phyloP scores from a whole-genome alignment of 2,329 filamentous ascomycete species.

The Stemphylium lycopersici region DNA sequence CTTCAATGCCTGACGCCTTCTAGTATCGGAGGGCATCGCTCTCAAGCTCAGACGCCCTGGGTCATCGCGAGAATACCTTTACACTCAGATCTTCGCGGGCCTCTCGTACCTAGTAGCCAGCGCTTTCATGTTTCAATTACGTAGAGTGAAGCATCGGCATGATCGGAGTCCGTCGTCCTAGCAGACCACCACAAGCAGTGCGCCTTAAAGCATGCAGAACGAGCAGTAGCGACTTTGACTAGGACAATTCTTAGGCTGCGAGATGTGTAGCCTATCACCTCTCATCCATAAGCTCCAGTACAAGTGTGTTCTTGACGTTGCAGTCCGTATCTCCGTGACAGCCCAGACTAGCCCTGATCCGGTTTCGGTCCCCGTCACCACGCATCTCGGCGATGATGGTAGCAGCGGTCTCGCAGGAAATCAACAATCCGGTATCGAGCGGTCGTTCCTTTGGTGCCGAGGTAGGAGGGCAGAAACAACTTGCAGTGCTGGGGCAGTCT shows the following conservation, averaged over 20 bases:
- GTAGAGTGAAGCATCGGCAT: slow-evolving; percentile 12
- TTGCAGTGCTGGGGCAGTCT: slow-evolving; percentile 22
- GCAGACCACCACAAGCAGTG: background rate
- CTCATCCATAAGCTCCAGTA: slow-evolving; percentile 36
- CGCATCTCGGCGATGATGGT: slow-evolving; percentile 38
- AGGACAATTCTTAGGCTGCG: too few relatives aligned
- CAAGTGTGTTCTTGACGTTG: slow-evolving; percentile 30
- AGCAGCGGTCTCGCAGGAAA: slow-evolving; percentile 37
- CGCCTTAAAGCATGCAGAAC: background rate
- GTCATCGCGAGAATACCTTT: slow-evolving; percentile 40
- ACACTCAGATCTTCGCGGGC: slow-evolving; percentile 50
- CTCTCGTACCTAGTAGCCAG: slow-evolving; percentile 45
- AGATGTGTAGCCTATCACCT: background rate
- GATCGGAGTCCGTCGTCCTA: background rate
- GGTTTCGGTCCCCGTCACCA: slow-evolving; percentile 27
- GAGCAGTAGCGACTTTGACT: too few relatives aligned
- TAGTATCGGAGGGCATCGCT: slow-evolving; percentile 49
- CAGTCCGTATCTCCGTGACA: slow-evolving; percentile 24
- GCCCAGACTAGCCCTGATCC: slow-evolving; percentile 28
- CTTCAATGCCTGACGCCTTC: background rate
- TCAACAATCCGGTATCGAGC: slow-evolving; percentile 19
- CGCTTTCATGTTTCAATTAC: slow-evolving; percentile 33
- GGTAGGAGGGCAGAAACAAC: slow-evolving; percentile 31
- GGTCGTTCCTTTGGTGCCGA: background rate
- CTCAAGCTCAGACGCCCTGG: slow-evolving; percentile 47